Conservation (phyloP, 768 basidiomycete genomes). For the Leccinellum albellum region DNA sequence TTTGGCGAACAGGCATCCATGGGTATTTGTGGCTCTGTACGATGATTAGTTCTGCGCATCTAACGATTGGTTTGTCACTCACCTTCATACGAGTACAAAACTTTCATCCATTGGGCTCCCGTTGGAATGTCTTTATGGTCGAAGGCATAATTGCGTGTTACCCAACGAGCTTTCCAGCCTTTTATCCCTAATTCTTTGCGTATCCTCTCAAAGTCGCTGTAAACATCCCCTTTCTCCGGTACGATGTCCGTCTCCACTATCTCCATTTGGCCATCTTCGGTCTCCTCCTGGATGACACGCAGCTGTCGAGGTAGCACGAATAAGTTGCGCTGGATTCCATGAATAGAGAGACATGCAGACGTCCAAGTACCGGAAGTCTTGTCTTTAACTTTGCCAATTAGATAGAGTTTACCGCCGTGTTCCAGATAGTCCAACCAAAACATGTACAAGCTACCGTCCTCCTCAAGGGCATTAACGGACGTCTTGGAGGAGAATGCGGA, state of each 20-base stretch:
- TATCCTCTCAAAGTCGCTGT: slow-evolving; percentile 78
- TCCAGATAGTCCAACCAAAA: slow-evolving; percentile 98
- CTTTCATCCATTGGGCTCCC: slow-evolving; percentile 89
- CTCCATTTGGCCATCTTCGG: slow-evolving; percentile 25
- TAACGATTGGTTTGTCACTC: slow-evolving; percentile 18
- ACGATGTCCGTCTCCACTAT: slow-evolving; percentile 71
- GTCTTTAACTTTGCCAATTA: slow-evolving; percentile 90
- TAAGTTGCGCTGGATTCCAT: slow-evolving; percentile 84
- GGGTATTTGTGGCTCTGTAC: slow-evolving; percentile 50
- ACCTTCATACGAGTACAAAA: slow-evolving; percentile 89
- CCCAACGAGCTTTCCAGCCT: slow-evolving; percentile 77
- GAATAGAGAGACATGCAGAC: slow-evolving; percentile 83
- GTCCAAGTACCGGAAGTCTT: slow-evolving; percentile 61
- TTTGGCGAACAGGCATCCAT: slow-evolving; percentile 73
- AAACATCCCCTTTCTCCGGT: slow-evolving; percentile 68
- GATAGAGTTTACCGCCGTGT: slow-evolving; percentile 76
- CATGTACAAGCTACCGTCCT: slow-evolving; percentile 82
- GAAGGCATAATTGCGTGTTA: slow-evolving; percentile 89
- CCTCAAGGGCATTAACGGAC: slow-evolving; percentile 63
- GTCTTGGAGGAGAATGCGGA: slow-evolving; percentile 35
- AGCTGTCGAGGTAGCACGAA: slow-evolving; percentile 79
- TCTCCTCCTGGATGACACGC: slow-evolving; percentile 41
- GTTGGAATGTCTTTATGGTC: slow-evolving; percentile 71
- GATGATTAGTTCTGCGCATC: neutral
- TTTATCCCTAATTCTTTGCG: slow-evolving; percentile 70